These are phyloP conservation scores for Trichoderma pleuroti DNA, from an alignment of 2,329 filamentous ascomycete species.

Conservation along the genomic window DNA sequence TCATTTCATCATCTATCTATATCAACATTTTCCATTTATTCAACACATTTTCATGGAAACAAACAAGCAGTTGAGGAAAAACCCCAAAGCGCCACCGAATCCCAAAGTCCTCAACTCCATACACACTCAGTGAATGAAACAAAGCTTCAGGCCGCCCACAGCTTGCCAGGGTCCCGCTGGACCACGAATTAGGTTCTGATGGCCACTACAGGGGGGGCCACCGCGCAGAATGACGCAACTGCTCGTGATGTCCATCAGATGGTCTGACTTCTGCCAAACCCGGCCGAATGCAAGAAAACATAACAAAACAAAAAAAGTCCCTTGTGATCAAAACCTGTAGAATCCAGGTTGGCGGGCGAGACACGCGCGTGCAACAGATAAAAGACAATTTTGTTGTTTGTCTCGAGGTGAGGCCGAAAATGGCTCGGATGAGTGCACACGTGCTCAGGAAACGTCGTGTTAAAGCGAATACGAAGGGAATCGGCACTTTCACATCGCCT, in stretches of 20 bases:
- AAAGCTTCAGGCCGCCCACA: not conserved
- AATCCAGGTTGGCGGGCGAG: not conserved
- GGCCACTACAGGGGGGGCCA: not conserved
- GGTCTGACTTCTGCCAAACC: slow-evolving; percentile 5
- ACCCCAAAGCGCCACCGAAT: not conserved
- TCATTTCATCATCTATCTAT: not conserved
- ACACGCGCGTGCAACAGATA: not conserved
- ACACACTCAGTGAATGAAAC: too few species aligned
- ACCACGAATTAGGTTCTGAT: not conserved
- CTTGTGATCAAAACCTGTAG: not conserved
- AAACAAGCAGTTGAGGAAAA: not conserved
- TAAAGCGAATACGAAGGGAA: slow-evolving; percentile 7
- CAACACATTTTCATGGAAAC: not conserved
- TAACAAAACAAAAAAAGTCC: not conserved
- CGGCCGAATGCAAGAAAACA: too few species aligned
- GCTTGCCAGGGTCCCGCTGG: not conserved
- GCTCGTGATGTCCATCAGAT: slow-evolving; percentile 7
- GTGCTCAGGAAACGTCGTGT: too few species aligned
- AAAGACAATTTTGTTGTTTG: not conserved
- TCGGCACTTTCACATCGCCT: not conserved
- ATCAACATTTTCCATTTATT: not conserved
- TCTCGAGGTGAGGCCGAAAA: not conserved
- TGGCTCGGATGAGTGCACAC: not conserved
- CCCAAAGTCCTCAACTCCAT: not conserved
- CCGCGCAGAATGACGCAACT: slow-evolving; percentile 2